phyloP scores from a whole-genome alignment of 2,329 filamentous ascomycete genomes.

The Botryotinia calthae region DNA sequence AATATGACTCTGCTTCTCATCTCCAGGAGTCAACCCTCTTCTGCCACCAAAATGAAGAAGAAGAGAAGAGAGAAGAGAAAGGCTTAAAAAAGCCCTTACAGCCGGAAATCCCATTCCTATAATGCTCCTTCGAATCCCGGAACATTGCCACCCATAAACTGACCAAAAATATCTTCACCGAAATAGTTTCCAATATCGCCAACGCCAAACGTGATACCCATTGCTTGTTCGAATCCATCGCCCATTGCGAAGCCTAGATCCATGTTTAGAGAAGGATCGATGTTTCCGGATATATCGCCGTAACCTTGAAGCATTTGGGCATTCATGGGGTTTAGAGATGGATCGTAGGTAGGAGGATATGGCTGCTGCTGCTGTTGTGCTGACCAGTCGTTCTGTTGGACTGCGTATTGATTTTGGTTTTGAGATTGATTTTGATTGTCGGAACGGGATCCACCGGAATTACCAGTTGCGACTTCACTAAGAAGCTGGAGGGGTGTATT shows the following conservation, averaged over 20 bases:
- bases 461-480: constrained; percentile 43
- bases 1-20: neutral
- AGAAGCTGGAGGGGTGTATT: constrained; percentile 42
- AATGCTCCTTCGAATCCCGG: constrained; percentile 27
- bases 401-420: constrained; percentile 29
- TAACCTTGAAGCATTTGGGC: constrained; percentile 26
- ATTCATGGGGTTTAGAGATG: constrained; percentile 22
- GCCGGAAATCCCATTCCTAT: neutral
- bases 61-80: neutral
- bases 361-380: constrained; percentile 24
- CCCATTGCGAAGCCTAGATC: constrained; percentile 36
- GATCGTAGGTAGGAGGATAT: constrained; percentile 27
- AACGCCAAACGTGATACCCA: constrained; percentile 37
- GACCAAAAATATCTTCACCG: constrained; percentile 34
- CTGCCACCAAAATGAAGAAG: neutral
- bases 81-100: neutral
- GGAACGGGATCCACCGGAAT: constrained; percentile 33
- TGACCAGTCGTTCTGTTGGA: constrained; percentile 30
- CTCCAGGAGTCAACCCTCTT: neutral
- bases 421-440: constrained; percentile 29
- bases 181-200: constrained; percentile 37
- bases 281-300: constrained; percentile 26
- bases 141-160: constrained; percentile 25
- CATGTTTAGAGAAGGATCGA: constrained; percentile 36
- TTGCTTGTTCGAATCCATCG: constrained; percentile 39